A percentile compares a stretch with the other conserved stretches of the same genome.
phyloP scores from a whole-genome alignment of 2,329 filamentous ascomycete species.

The Sarocladium oryzae region DNA sequence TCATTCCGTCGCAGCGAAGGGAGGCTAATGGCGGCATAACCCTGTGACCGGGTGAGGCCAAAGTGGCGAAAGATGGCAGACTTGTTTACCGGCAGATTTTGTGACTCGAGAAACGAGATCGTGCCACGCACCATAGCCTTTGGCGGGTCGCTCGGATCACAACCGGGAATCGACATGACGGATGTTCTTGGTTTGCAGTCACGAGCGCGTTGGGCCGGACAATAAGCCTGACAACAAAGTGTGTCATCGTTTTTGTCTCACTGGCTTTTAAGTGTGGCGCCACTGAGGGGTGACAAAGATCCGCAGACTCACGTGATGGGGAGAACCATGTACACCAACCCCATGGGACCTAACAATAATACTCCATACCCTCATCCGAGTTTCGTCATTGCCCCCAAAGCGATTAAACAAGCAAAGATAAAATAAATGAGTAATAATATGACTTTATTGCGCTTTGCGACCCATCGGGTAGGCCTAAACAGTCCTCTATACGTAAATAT shows the following conservation, averaged over 20 bases:
- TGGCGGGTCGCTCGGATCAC: constrained; percentile 30
- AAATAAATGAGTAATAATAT: too few species aligned
- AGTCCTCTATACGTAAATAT: background rate
- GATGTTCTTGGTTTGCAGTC: background rate
- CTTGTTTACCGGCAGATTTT: constrained; percentile 32
- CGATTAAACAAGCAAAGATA: too few species aligned
- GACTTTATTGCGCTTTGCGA: too few species aligned
- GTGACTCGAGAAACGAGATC: constrained; percentile 32
- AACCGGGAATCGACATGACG: constrained; percentile 17
- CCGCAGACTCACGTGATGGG: constrained; percentile 1
- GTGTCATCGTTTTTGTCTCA: constrained; percentile 14
- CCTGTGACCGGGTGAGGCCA: constrained; percentile 30
- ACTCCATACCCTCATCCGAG: too few species aligned
- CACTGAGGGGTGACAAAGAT: constrained; percentile 1
- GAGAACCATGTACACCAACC: too few species aligned
- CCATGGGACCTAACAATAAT: too few species aligned
- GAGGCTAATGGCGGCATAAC: constrained; percentile 29
- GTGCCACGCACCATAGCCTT: constrained; percentile 33
- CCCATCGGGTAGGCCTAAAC: too few species aligned
- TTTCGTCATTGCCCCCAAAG: too few species aligned
- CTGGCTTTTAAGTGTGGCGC: background rate
- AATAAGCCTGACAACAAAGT: constrained; percentile 2
- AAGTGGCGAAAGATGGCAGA: constrained; percentile 33
- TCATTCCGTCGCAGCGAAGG: constrained; percentile 27
- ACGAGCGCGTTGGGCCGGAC: background rate